Evolutionary conservation across 78 protist genomes (phyloP).

Genomic region (Tieghemostelium lacteum): DNA sequence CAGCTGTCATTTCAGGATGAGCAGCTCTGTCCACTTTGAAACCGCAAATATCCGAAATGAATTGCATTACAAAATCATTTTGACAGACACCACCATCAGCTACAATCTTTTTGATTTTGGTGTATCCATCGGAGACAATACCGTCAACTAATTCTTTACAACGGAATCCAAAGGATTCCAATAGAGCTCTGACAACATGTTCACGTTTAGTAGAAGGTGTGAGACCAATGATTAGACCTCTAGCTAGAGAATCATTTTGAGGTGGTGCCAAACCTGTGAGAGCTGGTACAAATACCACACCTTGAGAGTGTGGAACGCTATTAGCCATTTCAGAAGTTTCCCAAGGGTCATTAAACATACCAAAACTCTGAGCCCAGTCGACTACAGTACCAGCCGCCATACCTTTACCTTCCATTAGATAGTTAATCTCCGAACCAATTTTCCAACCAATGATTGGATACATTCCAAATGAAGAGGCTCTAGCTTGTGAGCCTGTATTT

Average conservation of each 20-base stretch:
- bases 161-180: conserved; percentile 74
- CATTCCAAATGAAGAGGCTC: conserved; percentile 54
- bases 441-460: conserved; percentile 83
- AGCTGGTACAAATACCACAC: conserved; percentile 77
- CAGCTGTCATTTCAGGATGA: conserved; percentile 78
- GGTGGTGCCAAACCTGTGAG: conserved; percentile 80
- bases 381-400: conserved; percentile 74
- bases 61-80: conserved; percentile 82
- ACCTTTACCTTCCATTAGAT: conserved; percentile 75
- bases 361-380: conserved; percentile 58
- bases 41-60: conserved; percentile 40
- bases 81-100: conserved; percentile 85
- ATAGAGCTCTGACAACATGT: conserved; percentile 75
- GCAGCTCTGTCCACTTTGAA: conserved; percentile 49
- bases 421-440: conserved; percentile 20
- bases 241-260: conserved; percentile 62
- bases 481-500: conserved; percentile 57
- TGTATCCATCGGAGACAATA: conserved; percentile 11
- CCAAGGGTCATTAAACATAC: conserved; percentile 65
- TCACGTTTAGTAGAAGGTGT: conserved; percentile 51
- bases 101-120: conserved; percentile 1
- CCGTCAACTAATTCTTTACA: conserved; percentile 64
- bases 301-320: conserved; percentile 59
- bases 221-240: conserved; percentile 79
- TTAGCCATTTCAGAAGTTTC: conserved; percentile 45